A percentile compares a stretch with the other conserved stretches of the same genome.
phyloP scores from a whole-genome alignment of 108 stramenopile genomes.

The Fragilaria crotonensis region DNA sequence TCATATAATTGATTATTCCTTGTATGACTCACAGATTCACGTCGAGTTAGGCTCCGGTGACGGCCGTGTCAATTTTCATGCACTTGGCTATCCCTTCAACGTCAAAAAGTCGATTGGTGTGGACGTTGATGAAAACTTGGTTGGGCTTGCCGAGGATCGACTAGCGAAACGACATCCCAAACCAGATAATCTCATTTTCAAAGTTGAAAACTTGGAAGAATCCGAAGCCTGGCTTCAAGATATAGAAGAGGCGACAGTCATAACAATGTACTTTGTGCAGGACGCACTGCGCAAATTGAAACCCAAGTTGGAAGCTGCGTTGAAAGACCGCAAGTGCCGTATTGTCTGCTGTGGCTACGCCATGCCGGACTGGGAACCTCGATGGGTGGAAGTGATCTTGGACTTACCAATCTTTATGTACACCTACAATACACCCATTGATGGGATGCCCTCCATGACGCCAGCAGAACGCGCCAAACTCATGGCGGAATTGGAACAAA shows the following conservation, averaged over 20 bases:
- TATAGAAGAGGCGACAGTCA: conserved; percentile 46
- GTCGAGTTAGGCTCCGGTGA: conserved; percentile 83
- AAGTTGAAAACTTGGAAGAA: conserved; percentile 50
- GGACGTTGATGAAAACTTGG: conserved; percentile 70
- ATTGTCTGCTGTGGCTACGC: conserved; percentile 72
- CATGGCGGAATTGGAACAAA: not conserved
- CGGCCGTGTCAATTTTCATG: conserved; percentile 74
- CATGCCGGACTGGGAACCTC: conserved; percentile 68
- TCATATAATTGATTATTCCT: not conserved
- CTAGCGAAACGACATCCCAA: conserved; percentile 31
- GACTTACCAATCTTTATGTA: conserved; percentile 73
- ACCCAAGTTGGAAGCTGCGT: conserved; percentile 49
- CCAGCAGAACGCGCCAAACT: too few species aligned
- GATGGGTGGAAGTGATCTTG: conserved; percentile 60
- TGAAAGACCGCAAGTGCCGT: conserved; percentile 35
- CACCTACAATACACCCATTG: conserved; percentile 16
- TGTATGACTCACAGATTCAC: conserved; percentile 28
- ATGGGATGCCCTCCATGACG: too few species aligned
- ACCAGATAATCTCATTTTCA: conserved; percentile 50
- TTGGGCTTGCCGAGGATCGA: conserved; percentile 39
- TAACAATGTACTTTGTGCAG: conserved; percentile 81
- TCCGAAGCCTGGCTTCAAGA: not conserved
- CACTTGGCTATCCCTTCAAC: conserved; percentile 34
- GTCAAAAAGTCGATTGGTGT: conserved; percentile 56
- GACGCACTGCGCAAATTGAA: conserved; percentile 52